Evolutionary conservation across 805 yeast genomes (phyloP).

Genomic region (Wickerhamiella sorbophila): DNA sequence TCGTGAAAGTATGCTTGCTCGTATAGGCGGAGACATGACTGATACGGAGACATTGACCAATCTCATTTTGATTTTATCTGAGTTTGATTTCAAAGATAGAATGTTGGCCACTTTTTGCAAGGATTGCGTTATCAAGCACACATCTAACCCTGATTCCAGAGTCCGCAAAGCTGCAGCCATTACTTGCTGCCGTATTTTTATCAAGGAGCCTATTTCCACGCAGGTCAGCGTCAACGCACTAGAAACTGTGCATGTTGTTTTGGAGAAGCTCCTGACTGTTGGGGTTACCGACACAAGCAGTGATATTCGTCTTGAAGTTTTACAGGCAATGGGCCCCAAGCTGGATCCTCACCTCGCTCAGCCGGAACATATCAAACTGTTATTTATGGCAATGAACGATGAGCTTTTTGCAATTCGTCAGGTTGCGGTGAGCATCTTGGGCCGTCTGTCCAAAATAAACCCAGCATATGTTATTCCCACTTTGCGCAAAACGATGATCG

Average conservation of each 20-base stretch:
- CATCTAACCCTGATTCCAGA: conserved; percentile 63
- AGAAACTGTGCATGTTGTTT: conserved; percentile 68
- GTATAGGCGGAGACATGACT: conserved; percentile 43
- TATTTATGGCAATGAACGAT: conserved; percentile 84
- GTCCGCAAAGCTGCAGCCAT: conserved; percentile 76
- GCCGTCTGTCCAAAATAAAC: conserved; percentile 69
- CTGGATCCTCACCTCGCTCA: conserved; percentile 91
- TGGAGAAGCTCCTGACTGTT: conserved; percentile 63
- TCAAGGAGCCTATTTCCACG: conserved; percentile 67
- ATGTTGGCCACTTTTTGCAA: conserved; percentile 80
- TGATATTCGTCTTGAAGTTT: conserved; percentile 70
- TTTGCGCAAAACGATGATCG: conserved; percentile 70
- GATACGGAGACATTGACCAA: conserved; percentile 49
- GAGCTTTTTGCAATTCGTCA: conserved; percentile 74
- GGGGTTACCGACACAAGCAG: conserved; percentile 81
- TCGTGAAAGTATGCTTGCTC: conserved; percentile 55
- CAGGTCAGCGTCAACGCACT: conserved; percentile 73
- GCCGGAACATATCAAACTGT: conserved; percentile 71
- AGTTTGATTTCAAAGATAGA: conserved; percentile 59
- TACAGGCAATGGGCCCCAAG: conserved; percentile 52
- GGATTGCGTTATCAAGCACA: conserved; percentile 66
- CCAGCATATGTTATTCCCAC: conserved; percentile 96
- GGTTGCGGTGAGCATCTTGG: conserved; percentile 63
- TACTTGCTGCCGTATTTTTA: conserved; percentile 63
- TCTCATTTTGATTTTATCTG: conserved; percentile 62